Conservation (phyloP, 768 basidiomycete species). For the Tulasnella sp. region DNA sequence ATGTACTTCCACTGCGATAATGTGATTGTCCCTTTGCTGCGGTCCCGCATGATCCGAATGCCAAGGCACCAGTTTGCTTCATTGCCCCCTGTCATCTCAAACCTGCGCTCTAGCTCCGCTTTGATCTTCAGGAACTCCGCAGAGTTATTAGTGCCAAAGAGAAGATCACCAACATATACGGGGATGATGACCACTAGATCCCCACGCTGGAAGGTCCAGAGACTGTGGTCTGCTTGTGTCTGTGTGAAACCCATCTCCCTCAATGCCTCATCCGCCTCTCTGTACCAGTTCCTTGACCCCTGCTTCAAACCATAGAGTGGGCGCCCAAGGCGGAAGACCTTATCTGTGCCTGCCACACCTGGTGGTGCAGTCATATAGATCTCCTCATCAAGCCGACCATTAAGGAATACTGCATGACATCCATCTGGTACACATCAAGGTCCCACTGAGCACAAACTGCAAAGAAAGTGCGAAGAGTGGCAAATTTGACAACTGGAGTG, state of each 20-base stretch:
- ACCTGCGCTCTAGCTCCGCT: too few relatives aligned
- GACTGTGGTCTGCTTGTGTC: too few relatives aligned
- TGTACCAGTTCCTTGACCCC: slow-evolving; percentile 18
- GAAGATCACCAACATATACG: slow-evolving; percentile 22
- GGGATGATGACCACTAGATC: background rate
- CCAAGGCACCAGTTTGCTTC: too few relatives aligned
- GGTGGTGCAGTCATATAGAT: slow-evolving; percentile 13
- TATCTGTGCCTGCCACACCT: background rate
- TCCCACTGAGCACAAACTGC: too few relatives aligned
- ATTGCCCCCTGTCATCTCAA: too few relatives aligned
- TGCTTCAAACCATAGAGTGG: slow-evolving; percentile 26
- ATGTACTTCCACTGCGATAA: slow-evolving; percentile 20
- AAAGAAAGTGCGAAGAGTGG: too few relatives aligned
- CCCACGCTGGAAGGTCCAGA: too few relatives aligned
- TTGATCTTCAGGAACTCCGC: too few relatives aligned
- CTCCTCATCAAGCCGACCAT: slow-evolving; percentile 17
- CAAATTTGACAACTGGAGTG: too few relatives aligned
- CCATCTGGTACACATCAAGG: too few relatives aligned
- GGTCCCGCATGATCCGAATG: slow-evolving; percentile 19
- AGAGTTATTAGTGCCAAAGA: too few relatives aligned
- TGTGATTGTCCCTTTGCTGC: background rate
- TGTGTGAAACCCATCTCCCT: background rate
- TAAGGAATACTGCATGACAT: too few relatives aligned
- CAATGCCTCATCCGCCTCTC: slow-evolving; percentile 3
- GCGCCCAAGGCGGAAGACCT: slow-evolving; percentile 6